Evolutionary conservation across 2,329 filamentous ascomycete genomes (phyloP).

Genomic region (Tolypocladium capitatum): DNA sequence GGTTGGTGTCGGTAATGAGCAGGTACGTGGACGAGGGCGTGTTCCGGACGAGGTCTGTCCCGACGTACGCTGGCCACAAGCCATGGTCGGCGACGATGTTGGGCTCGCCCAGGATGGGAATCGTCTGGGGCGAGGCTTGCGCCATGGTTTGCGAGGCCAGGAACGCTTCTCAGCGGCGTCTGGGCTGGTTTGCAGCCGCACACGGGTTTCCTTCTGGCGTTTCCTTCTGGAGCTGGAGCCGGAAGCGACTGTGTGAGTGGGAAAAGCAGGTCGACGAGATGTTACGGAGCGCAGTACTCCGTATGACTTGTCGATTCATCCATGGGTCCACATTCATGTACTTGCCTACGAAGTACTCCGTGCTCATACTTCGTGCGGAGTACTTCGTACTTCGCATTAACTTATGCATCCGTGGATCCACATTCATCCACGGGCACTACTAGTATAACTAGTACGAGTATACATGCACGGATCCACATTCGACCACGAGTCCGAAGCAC

Average conservation of each 20-base stretch:
- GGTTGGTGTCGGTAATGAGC: conserved; percentile 91
- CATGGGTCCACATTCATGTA: neutral
- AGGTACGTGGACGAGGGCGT: conserved; percentile 83
- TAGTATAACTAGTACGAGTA: no score
- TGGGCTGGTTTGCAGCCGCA: neutral
- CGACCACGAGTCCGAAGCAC: no score
- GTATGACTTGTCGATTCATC: conserved; percentile 2
- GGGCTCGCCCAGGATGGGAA: conserved; percentile 77
- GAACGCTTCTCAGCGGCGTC: neutral
- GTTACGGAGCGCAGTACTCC: no score
- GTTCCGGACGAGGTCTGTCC: conserved; percentile 64
- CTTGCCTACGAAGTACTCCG: no score
- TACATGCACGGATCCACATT: no score
- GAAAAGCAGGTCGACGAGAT: no score
- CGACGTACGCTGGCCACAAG: conserved; percentile 74
- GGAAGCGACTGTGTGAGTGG: no score
- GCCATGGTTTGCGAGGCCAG: conserved; percentile 10
- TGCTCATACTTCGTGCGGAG: no score
- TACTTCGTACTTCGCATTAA: no score
- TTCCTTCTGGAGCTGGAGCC: no score
- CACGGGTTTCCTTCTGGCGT: neutral
- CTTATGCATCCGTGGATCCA: no score
- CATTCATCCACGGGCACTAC: no score
- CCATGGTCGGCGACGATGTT: conserved; percentile 86
- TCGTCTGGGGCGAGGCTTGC: conserved; percentile 36